Evolutionary conservation across 2,329 filamentous ascomycete genomes (phyloP), one percentile per base, ranked within the genome.

Genomic region (Botrytis paeoniae): DNA sequence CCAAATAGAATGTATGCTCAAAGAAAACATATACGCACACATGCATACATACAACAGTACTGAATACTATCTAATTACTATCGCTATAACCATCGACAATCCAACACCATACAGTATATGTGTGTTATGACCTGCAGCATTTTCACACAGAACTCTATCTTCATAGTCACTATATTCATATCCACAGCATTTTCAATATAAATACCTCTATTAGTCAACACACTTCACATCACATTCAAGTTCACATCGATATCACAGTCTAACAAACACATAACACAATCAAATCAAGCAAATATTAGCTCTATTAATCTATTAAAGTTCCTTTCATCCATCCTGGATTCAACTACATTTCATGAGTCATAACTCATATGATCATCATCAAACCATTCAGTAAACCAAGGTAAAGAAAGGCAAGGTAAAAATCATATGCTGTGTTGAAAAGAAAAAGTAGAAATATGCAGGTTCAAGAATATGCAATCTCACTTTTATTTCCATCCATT

Each of bases 321-420:
- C 8, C 18, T 48, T n/a, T 54, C 14, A 54, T 54, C 48, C 48
- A 54, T 54, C 51, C 51, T 54, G n/a, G 39, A 64, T 64, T 64
- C 39, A 32, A 64, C n/a, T 64, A 25, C 18, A 65, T 65, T 65
- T 22, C n/a, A 69, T 69, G 51, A 54, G 54, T 69, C 48, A 69
- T 69, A 22, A 29, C 39, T 59, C 48, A 41, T 45, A 20, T 29
- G 20, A 45, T 64, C 62, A 43, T 69, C 35, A 43, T 69, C 25
- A 51, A 66, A 51, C 29, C 22, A 66, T 41, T 59, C 48, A 12
- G n/a, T 64, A 45, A 64, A 25, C 10, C 2, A n/a, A 39, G 22
- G 32, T 16, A 35, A 25, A 37, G 12, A 22, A 35, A 37, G 32
- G 32, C 16, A 10, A 65, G 29, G 10, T 18, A 48, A 65, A 16